These are phyloP conservation scores for Sphaerobolus stellatus DNA, from an alignment of 1,284 basidiomycete genomes.

Conservation along the genomic window DNA sequence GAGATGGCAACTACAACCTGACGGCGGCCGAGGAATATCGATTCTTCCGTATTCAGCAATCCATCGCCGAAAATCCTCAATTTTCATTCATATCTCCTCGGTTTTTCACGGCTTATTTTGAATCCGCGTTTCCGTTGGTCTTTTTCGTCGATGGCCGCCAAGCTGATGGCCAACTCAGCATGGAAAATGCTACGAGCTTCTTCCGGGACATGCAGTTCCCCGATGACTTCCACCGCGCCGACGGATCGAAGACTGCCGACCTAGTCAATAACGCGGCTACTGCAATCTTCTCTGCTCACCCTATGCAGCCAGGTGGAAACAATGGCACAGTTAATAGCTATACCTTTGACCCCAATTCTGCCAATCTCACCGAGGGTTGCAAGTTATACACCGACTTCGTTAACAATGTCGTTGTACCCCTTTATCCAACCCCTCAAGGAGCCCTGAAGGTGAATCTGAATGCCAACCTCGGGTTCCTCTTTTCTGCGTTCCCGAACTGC, in stretches of 20 bases:
- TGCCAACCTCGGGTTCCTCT: background rate
- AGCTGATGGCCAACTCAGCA: background rate
- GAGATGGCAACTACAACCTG: background rate
- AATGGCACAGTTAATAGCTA: background rate
- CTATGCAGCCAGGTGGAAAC: background rate
- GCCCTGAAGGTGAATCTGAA: background rate
- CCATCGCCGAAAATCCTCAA: background rate
- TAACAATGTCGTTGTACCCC: background rate
- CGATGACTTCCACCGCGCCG: background rate
- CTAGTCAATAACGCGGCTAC: background rate
- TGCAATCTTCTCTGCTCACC: background rate
- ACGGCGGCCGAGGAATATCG: background rate
- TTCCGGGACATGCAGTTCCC: background rate
- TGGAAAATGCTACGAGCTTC: background rate
- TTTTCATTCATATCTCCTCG: background rate
- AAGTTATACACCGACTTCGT: background rate
- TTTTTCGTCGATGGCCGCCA: background rate
- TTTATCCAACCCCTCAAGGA: background rate
- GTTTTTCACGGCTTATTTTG: background rate
- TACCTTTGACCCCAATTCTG: background rate
- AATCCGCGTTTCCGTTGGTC: background rate
- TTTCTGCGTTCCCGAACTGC: background rate
- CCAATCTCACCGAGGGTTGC: background rate
- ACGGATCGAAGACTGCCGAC: background rate
- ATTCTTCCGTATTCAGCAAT: background rate